Conservation (phyloP, 306 rosid genomes). For the Datisca glomerata region DNA sequence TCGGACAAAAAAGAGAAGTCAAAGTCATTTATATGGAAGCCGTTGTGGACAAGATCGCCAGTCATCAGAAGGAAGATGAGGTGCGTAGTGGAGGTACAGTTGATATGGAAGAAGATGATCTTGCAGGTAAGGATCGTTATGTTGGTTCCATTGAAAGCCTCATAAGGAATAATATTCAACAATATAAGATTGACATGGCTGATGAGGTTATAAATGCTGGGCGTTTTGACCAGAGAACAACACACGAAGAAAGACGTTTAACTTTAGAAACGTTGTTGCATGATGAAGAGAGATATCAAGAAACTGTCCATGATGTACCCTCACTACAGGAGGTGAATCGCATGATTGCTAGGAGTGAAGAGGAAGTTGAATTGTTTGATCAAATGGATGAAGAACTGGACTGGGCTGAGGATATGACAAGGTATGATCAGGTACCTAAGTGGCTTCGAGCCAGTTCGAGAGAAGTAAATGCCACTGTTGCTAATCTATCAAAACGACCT, state of each 20-base stretch:
- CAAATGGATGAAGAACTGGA: constrained; percentile 97
- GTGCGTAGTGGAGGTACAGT: constrained; percentile 64
- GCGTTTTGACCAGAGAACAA: constrained; percentile 97
- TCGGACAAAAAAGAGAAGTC: constrained; percentile 95
- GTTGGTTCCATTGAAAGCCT: constrained; percentile 94
- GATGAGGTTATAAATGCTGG: constrained; percentile 99
- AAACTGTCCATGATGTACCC: constrained; percentile 89
- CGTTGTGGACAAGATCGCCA: constrained; percentile 81
- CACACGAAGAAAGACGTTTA: constrained; percentile 94
- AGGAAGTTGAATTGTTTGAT: constrained; percentile 82
- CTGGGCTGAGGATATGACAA: constrained; percentile 84
- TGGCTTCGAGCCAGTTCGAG: constrained; percentile 81
- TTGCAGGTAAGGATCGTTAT: constrained; percentile 96
- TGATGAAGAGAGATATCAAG: constrained; percentile 95
- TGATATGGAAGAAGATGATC: constrained; percentile 89
- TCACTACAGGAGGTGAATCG: constrained; percentile 93
- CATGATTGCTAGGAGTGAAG: constrained; percentile 91
- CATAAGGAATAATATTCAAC: constrained; percentile 89
- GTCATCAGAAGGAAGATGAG: constrained; percentile 92
- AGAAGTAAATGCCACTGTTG: constrained; percentile 70
- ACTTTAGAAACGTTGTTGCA: constrained; percentile 90
- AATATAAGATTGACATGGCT: constrained; percentile 97
- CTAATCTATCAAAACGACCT: constrained; percentile 66
- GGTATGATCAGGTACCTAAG: constrained; percentile 70
- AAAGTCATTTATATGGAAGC: constrained; percentile 97